Evolutionary conservation across 805 yeast genomes (phyloP).

Genomic region (Sugiyamaella boreocaroliniensis): DNA sequence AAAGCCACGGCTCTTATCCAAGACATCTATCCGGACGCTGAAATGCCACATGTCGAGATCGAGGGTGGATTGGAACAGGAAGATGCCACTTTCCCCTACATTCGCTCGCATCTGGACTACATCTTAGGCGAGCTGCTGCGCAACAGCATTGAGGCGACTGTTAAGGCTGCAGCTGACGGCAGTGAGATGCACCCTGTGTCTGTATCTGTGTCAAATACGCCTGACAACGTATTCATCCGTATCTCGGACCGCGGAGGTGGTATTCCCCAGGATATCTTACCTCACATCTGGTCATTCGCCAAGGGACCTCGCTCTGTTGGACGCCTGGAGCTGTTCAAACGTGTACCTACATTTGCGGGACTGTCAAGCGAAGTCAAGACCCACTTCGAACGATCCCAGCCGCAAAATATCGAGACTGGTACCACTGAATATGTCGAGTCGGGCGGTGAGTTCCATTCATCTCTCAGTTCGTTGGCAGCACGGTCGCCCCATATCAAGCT

Average conservation of each 20-base stretch:
- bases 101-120: slow-evolving; percentile 81
- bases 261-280: slow-evolving; percentile 49
- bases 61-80: slow-evolving; percentile 50
- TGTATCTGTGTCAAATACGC: slow-evolving; percentile 65
- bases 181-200: slow-evolving; percentile 47
- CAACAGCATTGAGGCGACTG: slow-evolving; percentile 78
- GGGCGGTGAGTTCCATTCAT: slow-evolving; percentile 30
- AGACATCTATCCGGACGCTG: slow-evolving; percentile 27
- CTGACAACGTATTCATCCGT: slow-evolving; percentile 63
- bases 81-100: slow-evolving; percentile 66
- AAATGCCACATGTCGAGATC: slow-evolving; percentile 68
- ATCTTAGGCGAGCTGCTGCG: slow-evolving; percentile 81
- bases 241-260: slow-evolving; percentile 93
- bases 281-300: slow-evolving; percentile 81
- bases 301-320: slow-evolving; percentile 25
- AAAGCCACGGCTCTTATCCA: slow-evolving; percentile 44
- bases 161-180: slow-evolving; percentile 30
- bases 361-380: slow-evolving; percentile 25
- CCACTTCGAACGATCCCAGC: slow-evolving; percentile 12
- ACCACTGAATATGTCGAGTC: slow-evolving; percentile 40
- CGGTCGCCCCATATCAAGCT: slow-evolving; percentile 70
- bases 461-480: slow-evolving; percentile 57
- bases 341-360: slow-evolving; percentile 29
- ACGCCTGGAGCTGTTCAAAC: slow-evolving; percentile 26
- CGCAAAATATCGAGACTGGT: slow-evolving; percentile 38